These are phyloP conservation scores for Ceratobasidium sp. DNA, from an alignment of 1,284 basidiomycete genomes.

Conservation along the genomic window DNA sequence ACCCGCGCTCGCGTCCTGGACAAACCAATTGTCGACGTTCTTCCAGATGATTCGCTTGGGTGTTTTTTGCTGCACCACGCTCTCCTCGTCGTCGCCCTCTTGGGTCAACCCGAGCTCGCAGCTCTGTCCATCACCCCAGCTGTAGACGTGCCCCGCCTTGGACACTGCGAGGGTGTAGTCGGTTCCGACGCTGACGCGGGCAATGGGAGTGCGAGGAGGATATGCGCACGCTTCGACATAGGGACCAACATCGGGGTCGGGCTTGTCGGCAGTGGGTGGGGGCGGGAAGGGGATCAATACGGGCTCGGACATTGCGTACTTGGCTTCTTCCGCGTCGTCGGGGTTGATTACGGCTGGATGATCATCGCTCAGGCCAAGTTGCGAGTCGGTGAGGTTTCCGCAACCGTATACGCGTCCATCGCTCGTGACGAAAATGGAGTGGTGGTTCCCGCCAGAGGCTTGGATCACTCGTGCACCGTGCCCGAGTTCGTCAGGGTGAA, in stretches of 20 bases:
- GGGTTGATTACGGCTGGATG: constrained; percentile 58
- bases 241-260: constrained; percentile 50
- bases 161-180: constrained; percentile 86
- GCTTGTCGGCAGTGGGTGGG: constrained; percentile 51
- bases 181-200: constrained; percentile 76
- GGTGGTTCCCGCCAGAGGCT: constrained; percentile 58
- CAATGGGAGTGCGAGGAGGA: constrained; percentile 64
- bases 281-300: constrained; percentile 71
- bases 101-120: constrained; percentile 69
- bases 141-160: constrained; percentile 75
- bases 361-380: constrained; percentile 56
- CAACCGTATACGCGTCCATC: constrained; percentile 63
- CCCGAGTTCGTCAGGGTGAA: constrained; percentile 55
- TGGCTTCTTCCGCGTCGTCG: constrained; percentile 50
- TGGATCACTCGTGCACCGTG: constrained; percentile 54
- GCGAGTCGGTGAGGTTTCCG: constrained; percentile 57
- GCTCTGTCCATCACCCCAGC: constrained; percentile 85
- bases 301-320: constrained; percentile 67
- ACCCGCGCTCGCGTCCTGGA: constrained; percentile 52
- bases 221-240: constrained; percentile 45
- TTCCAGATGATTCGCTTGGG: constrained; percentile 51
- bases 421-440: constrained; percentile 62
- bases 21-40: constrained; percentile 50
- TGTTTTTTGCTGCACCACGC: constrained; percentile 56
- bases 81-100: constrained; percentile 53